Conservation (phyloP, 768 basidiomycete species). For the Strobilomyces confusus region DNA sequence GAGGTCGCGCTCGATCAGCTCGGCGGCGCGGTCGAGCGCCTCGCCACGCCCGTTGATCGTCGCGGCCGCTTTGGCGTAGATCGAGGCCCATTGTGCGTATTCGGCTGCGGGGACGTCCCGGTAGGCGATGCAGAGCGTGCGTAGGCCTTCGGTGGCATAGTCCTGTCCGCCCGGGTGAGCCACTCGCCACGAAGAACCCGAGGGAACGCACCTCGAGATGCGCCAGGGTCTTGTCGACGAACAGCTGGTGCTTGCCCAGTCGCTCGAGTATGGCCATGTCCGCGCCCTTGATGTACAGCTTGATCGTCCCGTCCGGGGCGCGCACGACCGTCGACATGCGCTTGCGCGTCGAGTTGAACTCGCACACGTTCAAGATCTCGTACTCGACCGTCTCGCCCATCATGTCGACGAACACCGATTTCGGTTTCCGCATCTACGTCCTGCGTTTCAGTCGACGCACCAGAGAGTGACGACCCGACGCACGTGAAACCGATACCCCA, state of each 20-base stretch:
- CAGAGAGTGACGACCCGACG: slow-evolving; percentile 27
- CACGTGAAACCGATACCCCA: slow-evolving; percentile 94
- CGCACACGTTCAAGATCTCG: slow-evolving; percentile 93
- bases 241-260: slow-evolving; percentile 78
- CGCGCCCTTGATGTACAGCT: slow-evolving; percentile 94
- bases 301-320: slow-evolving; percentile 85
- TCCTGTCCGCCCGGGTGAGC: slow-evolving; percentile 45
- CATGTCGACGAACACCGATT: slow-evolving; percentile 87
- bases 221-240: slow-evolving; percentile 77
- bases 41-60: slow-evolving; percentile 95
- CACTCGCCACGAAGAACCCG: neutral
- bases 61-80: slow-evolving; percentile 90
- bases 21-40: slow-evolving; percentile 90
- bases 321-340: slow-evolving; percentile 96
- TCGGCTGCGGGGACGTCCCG: slow-evolving; percentile 90
- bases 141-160: slow-evolving; percentile 94
- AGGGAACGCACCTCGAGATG: slow-evolving; percentile 76
- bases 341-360: slow-evolving; percentile 97
- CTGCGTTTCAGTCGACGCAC: neutral
- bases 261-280: slow-evolving; percentile 97
- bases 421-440: slow-evolving; percentile 88
- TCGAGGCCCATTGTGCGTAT: slow-evolving; percentile 81
- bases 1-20: slow-evolving; percentile 93
- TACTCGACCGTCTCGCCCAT: slow-evolving; percentile 72
- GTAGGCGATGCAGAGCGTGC: slow-evolving; percentile 94